Conservation (phyloP, 441 rosid genomes). For the Manihot esculenta region DNA sequence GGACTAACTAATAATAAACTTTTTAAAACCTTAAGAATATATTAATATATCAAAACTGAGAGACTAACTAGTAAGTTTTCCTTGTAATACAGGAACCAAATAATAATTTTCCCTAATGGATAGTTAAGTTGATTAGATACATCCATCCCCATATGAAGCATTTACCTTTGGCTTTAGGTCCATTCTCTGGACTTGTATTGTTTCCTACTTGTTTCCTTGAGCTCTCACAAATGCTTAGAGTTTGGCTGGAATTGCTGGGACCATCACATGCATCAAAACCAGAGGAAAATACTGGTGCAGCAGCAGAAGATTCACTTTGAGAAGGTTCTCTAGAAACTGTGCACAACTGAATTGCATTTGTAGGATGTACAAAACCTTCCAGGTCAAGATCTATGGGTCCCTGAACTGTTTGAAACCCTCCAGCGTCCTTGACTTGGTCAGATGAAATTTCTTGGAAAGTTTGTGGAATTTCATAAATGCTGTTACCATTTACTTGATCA, state of each 20-base stretch:
- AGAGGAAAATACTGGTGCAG: slow-evolving; percentile 63
- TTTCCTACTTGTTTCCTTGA: slow-evolving; percentile 48
- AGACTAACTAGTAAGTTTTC: no score
- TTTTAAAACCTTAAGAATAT: no score
- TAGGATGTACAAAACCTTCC: slow-evolving; percentile 46
- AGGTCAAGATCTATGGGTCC: slow-evolving; percentile 42
- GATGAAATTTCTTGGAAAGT: slow-evolving; percentile 33
- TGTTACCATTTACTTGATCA: slow-evolving; percentile 33
- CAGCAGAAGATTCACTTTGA: slow-evolving; percentile 74
- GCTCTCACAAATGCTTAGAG: slow-evolving; percentile 50
- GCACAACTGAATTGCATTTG: slow-evolving; percentile 38
- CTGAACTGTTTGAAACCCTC: slow-evolving; percentile 30
- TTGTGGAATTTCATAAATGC: slow-evolving; percentile 31
- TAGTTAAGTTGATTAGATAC: background rate
- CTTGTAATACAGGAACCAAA: no score
- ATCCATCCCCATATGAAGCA: background rate
- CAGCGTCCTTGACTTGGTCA: slow-evolving; percentile 30
- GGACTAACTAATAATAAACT: no score
- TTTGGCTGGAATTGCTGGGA: slow-evolving; percentile 60
- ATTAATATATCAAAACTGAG: no score
- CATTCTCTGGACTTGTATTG: slow-evolving; percentile 40
- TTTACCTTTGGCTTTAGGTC: slow-evolving; percentile 49
- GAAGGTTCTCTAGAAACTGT: slow-evolving; percentile 59
- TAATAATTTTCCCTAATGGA: no score
- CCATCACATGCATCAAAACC: slow-evolving; percentile 61